Conservation (phyloP, 768 basidiomycete species). For the Mycena crocata region DNA sequence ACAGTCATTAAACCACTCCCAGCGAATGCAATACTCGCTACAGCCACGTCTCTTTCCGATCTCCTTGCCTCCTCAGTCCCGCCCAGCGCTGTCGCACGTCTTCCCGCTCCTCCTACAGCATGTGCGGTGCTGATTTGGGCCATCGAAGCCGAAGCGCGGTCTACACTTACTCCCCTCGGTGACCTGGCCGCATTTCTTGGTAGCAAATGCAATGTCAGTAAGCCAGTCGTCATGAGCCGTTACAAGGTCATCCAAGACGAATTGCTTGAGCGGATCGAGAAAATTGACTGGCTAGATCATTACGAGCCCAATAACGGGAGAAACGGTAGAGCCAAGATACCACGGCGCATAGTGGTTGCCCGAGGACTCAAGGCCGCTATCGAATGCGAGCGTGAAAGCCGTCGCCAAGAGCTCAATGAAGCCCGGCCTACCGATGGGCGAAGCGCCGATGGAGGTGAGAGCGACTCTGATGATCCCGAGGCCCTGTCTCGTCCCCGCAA, state of each 20-base stretch:
- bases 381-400: constrained; percentile 73
- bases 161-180: constrained; percentile 62
- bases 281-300: constrained; percentile 81
- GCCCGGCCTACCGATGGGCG: background rate
- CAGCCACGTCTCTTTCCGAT: constrained; percentile 59
- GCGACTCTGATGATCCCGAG: constrained; percentile 21
- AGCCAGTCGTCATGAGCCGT: constrained; percentile 71
- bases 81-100: constrained; percentile 49
- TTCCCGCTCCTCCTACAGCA: constrained; percentile 63
- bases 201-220: constrained; percentile 59
- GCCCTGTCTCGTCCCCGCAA: constrained; percentile 37
- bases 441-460: constrained; percentile 20
- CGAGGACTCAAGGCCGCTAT: constrained; percentile 77
- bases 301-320: constrained; percentile 61
- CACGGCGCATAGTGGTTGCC: constrained; percentile 74
- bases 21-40: constrained; percentile 47
- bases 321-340: constrained; percentile 66
- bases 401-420: constrained; percentile 51
- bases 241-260: constrained; percentile 76
- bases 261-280: constrained; percentile 67
- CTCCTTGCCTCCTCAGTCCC: constrained; percentile 53
- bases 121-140: constrained; percentile 78
- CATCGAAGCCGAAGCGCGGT: constrained; percentile 73
- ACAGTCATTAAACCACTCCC: constrained; percentile 51
- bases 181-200: constrained; percentile 72